Evolutionary conservation across 768 basidiomycete genomes (phyloP).

Genomic region (Tulasnella calospora): DNA sequence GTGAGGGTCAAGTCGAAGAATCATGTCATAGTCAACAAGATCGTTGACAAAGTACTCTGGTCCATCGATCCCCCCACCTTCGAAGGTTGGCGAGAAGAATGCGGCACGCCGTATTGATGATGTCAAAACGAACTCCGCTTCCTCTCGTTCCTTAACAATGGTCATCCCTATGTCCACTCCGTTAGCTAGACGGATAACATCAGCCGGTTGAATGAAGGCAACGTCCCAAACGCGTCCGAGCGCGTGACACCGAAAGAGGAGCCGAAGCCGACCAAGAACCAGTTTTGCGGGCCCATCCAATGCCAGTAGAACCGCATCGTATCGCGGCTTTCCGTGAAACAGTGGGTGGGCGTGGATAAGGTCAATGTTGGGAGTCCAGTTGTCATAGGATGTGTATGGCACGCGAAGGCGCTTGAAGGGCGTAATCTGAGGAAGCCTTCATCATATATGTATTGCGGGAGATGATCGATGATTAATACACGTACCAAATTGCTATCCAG

Average conservation of each 20-base stretch:
- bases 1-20: background rate
- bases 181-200: background rate
- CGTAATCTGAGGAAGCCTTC: too few species aligned
- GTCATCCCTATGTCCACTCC: background rate
- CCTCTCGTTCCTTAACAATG: background rate
- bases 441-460: too few species aligned
- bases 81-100: background rate
- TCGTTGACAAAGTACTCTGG: background rate
- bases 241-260: background rate
- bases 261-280: background rate
- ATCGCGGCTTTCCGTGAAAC: background rate
- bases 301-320: background rate
- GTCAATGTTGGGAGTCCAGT: background rate
- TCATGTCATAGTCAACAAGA: constrained; percentile 9
- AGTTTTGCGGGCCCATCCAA: too few species aligned
- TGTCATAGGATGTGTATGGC: background rate
- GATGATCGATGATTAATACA: too few species aligned
- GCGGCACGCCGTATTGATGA: background rate
- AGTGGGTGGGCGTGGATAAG: background rate
- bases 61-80: too few species aligned
- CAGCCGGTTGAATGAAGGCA: background rate
- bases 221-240: background rate
- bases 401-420: background rate
- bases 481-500: too few species aligned
- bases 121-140: background rate